phyloP scores from a whole-genome alignment of 208 protist genomes.

The Balamuthia mandrillaris region DNA sequence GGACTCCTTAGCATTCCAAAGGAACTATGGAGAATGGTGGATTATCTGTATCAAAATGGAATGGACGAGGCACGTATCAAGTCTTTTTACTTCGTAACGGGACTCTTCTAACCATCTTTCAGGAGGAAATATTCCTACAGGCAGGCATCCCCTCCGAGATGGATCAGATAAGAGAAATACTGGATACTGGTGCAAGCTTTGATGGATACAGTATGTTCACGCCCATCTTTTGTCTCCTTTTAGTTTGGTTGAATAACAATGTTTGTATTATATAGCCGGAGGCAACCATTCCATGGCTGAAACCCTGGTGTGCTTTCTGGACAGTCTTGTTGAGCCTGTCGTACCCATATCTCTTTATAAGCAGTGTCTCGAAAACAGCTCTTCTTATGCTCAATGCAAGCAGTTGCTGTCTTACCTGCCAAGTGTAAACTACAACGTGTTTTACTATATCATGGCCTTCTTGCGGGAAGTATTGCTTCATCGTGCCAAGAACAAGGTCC shows the following conservation, averaged over 20 bases:
- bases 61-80: slow-evolving; percentile 35
- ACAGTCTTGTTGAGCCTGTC: slow-evolving; percentile 52
- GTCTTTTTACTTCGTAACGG: not conserved
- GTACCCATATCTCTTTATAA: slow-evolving; percentile 58
- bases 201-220: not conserved
- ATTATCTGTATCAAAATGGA: slow-evolving; percentile 60
- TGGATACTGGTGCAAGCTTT: slow-evolving; percentile 56
- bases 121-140: slow-evolving; percentile 51
- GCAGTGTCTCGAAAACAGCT: slow-evolving; percentile 46
- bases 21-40: slow-evolving; percentile 66
- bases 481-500: slow-evolving; percentile 6
- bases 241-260: not conserved
- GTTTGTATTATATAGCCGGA: not conserved
- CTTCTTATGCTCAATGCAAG: slow-evolving; percentile 51
- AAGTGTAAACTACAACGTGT: slow-evolving; percentile 63
- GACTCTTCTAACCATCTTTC: not conserved
- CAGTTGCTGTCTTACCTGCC: slow-evolving; percentile 53
- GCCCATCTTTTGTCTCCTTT: not conserved
- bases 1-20: not conserved
- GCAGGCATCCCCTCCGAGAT: slow-evolving; percentile 46
- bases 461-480: slow-evolving; percentile 54
- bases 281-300: slow-evolving; percentile 61
- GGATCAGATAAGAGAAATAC: slow-evolving; percentile 53
- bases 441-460: slow-evolving; percentile 69
- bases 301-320: slow-evolving; percentile 59